These are phyloP conservation scores for Suillus subluteus DNA, from an alignment of 768 basidiomycete genomes.

Conservation along the genomic window DNA sequence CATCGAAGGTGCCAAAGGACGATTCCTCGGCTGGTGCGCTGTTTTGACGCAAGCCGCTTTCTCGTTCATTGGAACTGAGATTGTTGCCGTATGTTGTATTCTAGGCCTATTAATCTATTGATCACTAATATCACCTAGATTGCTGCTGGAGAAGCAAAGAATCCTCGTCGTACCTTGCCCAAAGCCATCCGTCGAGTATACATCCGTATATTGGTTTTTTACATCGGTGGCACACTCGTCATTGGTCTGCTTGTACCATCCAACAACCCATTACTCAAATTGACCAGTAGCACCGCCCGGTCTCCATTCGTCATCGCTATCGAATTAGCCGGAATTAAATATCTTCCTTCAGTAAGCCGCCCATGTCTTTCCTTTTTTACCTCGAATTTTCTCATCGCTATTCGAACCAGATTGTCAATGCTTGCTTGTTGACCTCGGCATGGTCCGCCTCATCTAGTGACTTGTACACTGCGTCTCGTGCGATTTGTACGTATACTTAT, in stretches of 20 bases:
- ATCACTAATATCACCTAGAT: constrained; percentile 49
- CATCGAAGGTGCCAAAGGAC: constrained; percentile 71
- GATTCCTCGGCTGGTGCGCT: constrained; percentile 75
- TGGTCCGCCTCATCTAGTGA: constrained; percentile 93
- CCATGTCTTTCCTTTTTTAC: constrained; percentile 20
- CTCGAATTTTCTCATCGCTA: constrained; percentile 2
- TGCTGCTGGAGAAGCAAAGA: constrained; percentile 89
- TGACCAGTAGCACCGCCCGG: constrained; percentile 60
- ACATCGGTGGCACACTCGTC: constrained; percentile 65
- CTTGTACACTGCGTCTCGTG: constrained; percentile 86
- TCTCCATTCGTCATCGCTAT: constrained; percentile 95
- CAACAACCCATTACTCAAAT: constrained; percentile 55
- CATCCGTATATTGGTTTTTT: constrained; percentile 83
- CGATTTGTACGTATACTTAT: constrained; percentile 61
- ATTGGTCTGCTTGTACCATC: constrained; percentile 87
- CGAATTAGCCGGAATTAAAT: constrained; percentile 78
- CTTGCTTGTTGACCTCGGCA: constrained; percentile 82
- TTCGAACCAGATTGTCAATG: constrained; percentile 67
- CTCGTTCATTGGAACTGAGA: constrained; percentile 93
- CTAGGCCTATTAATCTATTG: not conserved
- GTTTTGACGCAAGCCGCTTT: constrained; percentile 89
- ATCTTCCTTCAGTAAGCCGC: constrained; percentile 69
- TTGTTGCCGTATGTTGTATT: constrained; percentile 74
- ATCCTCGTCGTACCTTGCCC: constrained; percentile 73
- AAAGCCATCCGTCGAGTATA: constrained; percentile 62